Percentiles rank a stretch among this genome's conserved stretches.
These are phyloP conservation scores for Dictyostelium capitatum DNA, from an alignment of 78 protist species.

Conservation along the genomic window DNA sequence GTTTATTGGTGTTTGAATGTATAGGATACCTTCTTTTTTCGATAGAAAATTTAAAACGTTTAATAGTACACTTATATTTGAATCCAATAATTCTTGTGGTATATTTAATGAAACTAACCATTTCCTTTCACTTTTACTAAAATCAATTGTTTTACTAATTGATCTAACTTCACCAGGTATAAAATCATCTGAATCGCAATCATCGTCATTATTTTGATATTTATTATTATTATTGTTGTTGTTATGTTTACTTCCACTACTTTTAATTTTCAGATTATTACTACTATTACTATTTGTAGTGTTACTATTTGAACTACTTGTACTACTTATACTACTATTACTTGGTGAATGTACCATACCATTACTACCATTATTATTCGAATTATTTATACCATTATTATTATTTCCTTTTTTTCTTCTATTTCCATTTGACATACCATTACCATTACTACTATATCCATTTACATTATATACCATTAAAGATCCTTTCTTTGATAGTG, in stretches of 20 bases:
- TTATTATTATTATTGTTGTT: not conserved
- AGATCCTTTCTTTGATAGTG: not conserved
- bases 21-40: conserved; percentile 55
- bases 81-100: conserved; percentile 27
- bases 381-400: not conserved
- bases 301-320: conserved; percentile 8
- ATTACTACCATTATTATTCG: not conserved
- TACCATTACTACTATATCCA: not conserved
- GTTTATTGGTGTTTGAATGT: conserved; percentile 4
- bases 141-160: conserved; percentile 51
- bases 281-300: not conserved
- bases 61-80: conserved; percentile 26
- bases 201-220: not conserved
- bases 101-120: conserved; percentile 42
- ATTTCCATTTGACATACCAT: not conserved
- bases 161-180: conserved; percentile 62
- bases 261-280: not conserved
- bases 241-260: not conserved
- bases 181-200: conserved; percentile 56
- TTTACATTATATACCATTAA: not conserved
- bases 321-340: conserved; percentile 9
- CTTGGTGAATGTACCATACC: conserved; percentile 13
- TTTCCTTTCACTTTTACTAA: conserved; percentile 50
- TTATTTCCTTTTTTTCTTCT: not conserved
- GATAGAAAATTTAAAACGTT: conserved; percentile 65